phyloP scores from a whole-genome alignment of 495 filamentous ascomycete genomes.

The Penicillium longicatenatum region DNA sequence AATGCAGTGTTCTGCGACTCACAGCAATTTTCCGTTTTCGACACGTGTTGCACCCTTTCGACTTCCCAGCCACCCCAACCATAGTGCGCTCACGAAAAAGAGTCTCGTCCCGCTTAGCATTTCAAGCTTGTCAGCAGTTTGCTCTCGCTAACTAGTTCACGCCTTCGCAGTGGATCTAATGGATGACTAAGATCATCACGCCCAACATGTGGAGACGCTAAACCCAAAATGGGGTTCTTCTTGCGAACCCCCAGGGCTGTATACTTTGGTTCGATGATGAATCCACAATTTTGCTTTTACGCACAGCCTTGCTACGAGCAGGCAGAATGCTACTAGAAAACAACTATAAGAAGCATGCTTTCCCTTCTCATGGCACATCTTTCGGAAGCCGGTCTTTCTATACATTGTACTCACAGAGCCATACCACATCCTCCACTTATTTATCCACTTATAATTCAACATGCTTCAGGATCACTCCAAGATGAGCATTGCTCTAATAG shows the following conservation, averaged over 20 bases:
- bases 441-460: background rate
- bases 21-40: constrained; percentile 44
- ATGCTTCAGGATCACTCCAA: constrained; percentile 29
- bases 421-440: background rate
- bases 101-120: background rate
- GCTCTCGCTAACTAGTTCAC: background rate
- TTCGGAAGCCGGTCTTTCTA: no score
- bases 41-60: constrained; percentile 50
- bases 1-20: constrained; percentile 15
- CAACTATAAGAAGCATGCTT: background rate
- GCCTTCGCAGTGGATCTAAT: no score
- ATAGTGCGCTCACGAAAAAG: constrained; percentile 19
- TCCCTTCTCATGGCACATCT: background rate
- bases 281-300: background rate
- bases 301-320: background rate
- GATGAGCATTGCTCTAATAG: constrained; percentile 27
- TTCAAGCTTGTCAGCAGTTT: background rate
- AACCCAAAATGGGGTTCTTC: constrained; percentile 17
- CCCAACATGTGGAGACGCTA: background rate
- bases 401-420: no score
- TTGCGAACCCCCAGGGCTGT: constrained; percentile 8
- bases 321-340: background rate
- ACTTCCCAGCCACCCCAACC: constrained; percentile 50
- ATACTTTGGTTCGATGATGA: background rate
- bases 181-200: background rate